A percentile compares a stretch with the other conserved stretches of the same genome.
Conservation (phyloP, 2,329 filamentous ascomycete genomes). For the Hymenoscyphus occultus region DNA sequence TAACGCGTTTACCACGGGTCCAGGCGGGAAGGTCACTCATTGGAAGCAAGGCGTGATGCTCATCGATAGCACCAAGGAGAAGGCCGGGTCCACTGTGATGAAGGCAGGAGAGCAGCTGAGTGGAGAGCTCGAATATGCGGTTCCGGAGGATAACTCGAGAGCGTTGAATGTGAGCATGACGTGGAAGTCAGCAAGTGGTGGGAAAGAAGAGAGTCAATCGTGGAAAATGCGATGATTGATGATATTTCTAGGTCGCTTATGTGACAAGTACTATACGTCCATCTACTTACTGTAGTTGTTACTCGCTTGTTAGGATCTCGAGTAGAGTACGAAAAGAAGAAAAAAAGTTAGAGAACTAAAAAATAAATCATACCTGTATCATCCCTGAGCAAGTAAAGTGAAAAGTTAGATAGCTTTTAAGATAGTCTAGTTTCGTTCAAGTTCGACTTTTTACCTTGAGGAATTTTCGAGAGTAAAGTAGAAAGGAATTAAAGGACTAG, state of each 20-base stretch:
- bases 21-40: slow-evolving; percentile 73
- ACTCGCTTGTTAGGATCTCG: no score
- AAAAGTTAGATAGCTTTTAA: no score
- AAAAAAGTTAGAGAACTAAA: no score
- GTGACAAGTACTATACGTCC: no score
- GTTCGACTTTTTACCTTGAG: no score
- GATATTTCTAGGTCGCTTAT: background rate
- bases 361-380: no score
- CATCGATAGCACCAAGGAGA: slow-evolving; percentile 52
- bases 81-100: slow-evolving; percentile 39
- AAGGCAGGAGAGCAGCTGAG: slow-evolving; percentile 57
- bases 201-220: slow-evolving; percentile 27
- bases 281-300: no score
- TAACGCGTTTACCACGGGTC: slow-evolving; percentile 86
- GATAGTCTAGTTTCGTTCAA: no score
- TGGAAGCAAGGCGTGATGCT: slow-evolving; percentile 85
- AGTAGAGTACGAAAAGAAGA: no score
- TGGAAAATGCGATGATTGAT: slow-evolving; percentile 36
- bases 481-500: no score
- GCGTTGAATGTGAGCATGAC: slow-evolving; percentile 62
- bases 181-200: slow-evolving; percentile 47
- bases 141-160: slow-evolving; percentile 66
- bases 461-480: no score
- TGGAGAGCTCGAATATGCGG: slow-evolving; percentile 69
- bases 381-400: no score